Evolutionary conservation across 257 asterid species (phyloP).

Genomic region (Solanum pennellii): DNA sequence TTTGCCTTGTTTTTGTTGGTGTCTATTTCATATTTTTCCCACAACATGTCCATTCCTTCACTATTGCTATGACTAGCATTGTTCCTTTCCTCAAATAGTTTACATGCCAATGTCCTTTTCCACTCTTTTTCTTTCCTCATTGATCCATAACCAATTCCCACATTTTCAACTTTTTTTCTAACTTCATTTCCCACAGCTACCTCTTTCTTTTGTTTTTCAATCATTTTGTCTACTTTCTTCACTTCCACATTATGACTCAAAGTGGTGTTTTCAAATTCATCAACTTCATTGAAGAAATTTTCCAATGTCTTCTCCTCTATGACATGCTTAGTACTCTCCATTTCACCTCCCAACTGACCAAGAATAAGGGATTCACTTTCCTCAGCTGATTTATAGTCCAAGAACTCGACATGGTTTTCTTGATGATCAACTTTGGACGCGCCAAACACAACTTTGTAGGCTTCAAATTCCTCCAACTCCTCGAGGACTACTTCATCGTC

Average conservation of each 20-base stretch:
- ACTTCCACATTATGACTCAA: constrained; percentile 8
- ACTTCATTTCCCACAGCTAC: not conserved
- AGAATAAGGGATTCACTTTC: not conserved
- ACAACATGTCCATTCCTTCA: constrained; percentile 20
- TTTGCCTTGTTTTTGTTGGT: constrained; percentile 3
- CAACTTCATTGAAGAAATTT: constrained; percentile 1
- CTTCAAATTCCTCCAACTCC: constrained; percentile 34
- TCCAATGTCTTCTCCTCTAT: constrained; percentile 23
- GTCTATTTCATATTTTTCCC: constrained; percentile 70
- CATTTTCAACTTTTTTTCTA: not conserved
- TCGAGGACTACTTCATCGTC: not conserved
- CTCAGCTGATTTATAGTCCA: not conserved
- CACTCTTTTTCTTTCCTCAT: constrained; percentile 80
- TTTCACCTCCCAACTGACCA: not conserved
- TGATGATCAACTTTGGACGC: not conserved
- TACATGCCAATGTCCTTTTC: constrained; percentile 81
- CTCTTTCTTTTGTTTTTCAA: not conserved
- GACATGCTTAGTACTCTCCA: not conserved
- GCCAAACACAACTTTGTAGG: constrained; percentile 39
- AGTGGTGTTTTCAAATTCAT: constrained; percentile 3
- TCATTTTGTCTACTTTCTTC: not conserved
- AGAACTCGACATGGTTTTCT: constrained; percentile 6
- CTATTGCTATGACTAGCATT: not conserved
- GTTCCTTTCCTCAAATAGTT: constrained; percentile 8
- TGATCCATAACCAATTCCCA: constrained; percentile 30